phyloP scores from a whole-genome alignment of 495 filamentous ascomycete genomes.

The Hypoxylon fuscum region DNA sequence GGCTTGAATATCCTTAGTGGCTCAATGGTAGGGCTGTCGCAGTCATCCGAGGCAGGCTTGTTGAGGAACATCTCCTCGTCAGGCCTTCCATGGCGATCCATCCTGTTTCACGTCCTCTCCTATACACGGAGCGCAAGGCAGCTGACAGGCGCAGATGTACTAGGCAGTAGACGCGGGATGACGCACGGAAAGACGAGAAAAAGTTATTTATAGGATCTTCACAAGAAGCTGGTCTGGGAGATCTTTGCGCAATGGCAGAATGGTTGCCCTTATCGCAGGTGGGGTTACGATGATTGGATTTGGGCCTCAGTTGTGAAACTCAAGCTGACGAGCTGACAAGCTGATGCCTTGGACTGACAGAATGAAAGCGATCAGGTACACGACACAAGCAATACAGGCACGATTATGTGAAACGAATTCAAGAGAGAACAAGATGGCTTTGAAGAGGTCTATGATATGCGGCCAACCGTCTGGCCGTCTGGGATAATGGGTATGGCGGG shows the following conservation, averaged over 20 bases:
- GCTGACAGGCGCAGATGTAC: slow-evolving; percentile 25
- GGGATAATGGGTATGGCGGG: slow-evolving; percentile 27
- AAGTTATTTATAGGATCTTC: slow-evolving; percentile 44
- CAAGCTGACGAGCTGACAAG: background rate
- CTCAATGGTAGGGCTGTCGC: slow-evolving; percentile 77
- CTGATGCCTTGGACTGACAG: slow-evolving; percentile 17
- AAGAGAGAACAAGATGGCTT: slow-evolving; percentile 26
- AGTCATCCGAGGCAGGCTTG: slow-evolving; percentile 63
- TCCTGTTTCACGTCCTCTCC: slow-evolving; percentile 51
- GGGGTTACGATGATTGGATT: slow-evolving; percentile 38
- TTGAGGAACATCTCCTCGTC: slow-evolving; percentile 83
- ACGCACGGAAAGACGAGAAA: slow-evolving; percentile 23
- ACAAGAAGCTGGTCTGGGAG: slow-evolving; percentile 22
- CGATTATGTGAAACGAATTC: slow-evolving; percentile 31
- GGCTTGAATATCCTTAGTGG: slow-evolving; percentile 87
- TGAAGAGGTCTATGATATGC: slow-evolving; percentile 39
- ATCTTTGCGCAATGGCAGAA: slow-evolving; percentile 3
- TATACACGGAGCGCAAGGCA: slow-evolving; percentile 23
- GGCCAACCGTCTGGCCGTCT: slow-evolving; percentile 31
- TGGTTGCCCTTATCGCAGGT: slow-evolving; percentile 17
- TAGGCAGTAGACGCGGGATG: slow-evolving; percentile 35
- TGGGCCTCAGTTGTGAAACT: slow-evolving; percentile 18
- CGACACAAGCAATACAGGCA: slow-evolving; percentile 19
- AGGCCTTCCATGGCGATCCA: slow-evolving; percentile 61
- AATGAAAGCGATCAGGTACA: slow-evolving; percentile 20